Conservation (phyloP, 345 rosid genomes). For the Salix arbutifolia region DNA sequence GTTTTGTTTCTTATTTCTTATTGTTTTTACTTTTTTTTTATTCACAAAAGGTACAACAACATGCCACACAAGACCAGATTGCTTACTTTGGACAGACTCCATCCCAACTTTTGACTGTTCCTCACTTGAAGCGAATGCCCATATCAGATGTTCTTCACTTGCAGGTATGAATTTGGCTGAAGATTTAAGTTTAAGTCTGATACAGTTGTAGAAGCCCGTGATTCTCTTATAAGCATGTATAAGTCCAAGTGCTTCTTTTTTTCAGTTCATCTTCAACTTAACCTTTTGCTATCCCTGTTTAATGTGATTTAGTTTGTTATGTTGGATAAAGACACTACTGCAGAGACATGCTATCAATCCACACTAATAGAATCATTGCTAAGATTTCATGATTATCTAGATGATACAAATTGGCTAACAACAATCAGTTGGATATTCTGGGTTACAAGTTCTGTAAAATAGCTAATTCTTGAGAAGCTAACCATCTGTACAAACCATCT, state of each 20-base stretch:
- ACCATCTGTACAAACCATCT: neutral
- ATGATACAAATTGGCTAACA: neutral
- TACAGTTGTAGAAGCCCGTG: neutral
- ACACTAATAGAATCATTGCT: neutral
- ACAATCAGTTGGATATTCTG: neutral
- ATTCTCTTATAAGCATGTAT: neutral
- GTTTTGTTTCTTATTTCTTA: conserved; percentile 1
- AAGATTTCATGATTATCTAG: neutral
- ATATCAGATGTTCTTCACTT: conserved; percentile 76
- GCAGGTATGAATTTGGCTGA: conserved; percentile 51
- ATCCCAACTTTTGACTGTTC: conserved; percentile 82
- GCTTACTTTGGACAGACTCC: conserved; percentile 99
- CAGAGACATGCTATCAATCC: neutral
- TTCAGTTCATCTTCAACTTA: neutral
- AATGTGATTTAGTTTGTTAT: neutral
- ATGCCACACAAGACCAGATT: conserved; percentile 93
- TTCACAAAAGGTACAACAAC: conserved; percentile 72
- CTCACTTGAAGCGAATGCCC: conserved; percentile 83
- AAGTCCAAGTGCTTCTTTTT: neutral
- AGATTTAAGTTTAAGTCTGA: neutral
- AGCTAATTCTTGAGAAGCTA: neutral
- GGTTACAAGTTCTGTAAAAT: neutral
- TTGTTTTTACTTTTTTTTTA: conserved; percentile 13
- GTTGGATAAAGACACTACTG: neutral
- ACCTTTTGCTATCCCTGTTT: neutral